Conservation (phyloP, 1,284 basidiomycete species). For the Tilletia setariae region DNA sequence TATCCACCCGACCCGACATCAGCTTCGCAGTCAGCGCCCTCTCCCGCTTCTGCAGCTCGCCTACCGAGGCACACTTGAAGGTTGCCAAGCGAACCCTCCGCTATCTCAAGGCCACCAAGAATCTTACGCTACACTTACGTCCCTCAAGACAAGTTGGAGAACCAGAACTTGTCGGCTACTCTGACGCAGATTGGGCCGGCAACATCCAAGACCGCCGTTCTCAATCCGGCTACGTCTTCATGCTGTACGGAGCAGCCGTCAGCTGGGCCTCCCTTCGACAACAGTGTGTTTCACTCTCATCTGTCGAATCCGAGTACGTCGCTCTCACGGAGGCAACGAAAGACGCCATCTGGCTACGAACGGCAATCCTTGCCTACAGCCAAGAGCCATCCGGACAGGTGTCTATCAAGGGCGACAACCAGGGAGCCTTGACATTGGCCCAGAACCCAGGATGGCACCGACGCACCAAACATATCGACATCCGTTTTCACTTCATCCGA, state of each 20-base stretch:
- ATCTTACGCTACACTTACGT: neutral
- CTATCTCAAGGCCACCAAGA: neutral
- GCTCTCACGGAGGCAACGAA: slow-evolving; percentile 8
- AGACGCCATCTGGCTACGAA: slow-evolving; percentile 3
- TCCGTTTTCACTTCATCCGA: slow-evolving; percentile 1
- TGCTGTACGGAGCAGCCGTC: too few species aligned
- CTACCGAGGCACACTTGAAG: neutral
- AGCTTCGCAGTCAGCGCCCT: neutral
- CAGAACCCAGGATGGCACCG: neutral
- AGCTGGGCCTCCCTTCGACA: too few species aligned
- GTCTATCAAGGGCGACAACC: neutral
- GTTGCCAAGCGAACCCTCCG: neutral
- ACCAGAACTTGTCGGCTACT: neutral
- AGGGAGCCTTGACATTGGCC: neutral
- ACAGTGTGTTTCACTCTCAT: neutral
- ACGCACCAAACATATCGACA: slow-evolving; percentile 4
- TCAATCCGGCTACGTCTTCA: too few species aligned
- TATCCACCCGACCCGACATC: too few species aligned
- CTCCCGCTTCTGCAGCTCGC: neutral
- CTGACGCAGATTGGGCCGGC: too few species aligned
- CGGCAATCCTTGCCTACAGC: neutral
- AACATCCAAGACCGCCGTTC: too few species aligned
- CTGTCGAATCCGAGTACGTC: slow-evolving; percentile 1
- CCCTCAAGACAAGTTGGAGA: neutral
- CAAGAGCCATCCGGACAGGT: neutral